A percentile compares a stretch with the other conserved stretches of the same genome.
Evolutionary conservation across 2,329 filamentous ascomycete species (phyloP).

Genomic region (Botrytis byssoidea): DNA sequence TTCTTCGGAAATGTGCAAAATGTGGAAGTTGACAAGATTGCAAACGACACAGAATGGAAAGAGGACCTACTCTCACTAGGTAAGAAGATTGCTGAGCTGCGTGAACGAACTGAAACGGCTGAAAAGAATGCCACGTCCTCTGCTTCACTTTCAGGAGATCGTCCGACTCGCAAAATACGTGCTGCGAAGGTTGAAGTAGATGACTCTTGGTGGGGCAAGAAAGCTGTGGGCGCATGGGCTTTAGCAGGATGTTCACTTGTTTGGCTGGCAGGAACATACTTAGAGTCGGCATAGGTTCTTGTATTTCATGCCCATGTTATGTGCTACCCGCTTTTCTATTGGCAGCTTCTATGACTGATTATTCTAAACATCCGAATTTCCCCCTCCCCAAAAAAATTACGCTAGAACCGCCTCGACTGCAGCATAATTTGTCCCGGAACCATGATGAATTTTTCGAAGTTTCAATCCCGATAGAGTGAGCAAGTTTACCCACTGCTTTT

Average conservation of each 20-base stretch:
- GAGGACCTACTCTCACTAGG: conserved; percentile 79
- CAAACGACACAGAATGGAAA: conserved; percentile 55
- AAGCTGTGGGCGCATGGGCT: conserved; percentile 59
- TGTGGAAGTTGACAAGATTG: conserved; percentile 71
- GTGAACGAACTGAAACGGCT: conserved; percentile 39
- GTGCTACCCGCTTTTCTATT: not conserved
- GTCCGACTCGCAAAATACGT: conserved; percentile 42
- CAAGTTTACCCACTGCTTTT: conserved; percentile 19
- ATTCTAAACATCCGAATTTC: not conserved
- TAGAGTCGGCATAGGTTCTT: conserved; percentile 38
- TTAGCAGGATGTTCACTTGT: conserved; percentile 60
- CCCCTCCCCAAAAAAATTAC: not conserved
- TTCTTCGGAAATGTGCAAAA: conserved; percentile 99
- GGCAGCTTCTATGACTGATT: not conserved
- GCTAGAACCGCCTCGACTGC: conserved; percentile 13
- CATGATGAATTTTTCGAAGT: conserved; percentile 14
- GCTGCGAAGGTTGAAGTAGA: conserved; percentile 62
- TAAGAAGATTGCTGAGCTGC: conserved; percentile 58
- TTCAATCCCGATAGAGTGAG: conserved; percentile 13
- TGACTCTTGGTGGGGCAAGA: conserved; percentile 66
- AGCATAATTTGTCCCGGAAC: conserved; percentile 17
- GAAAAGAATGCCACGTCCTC: conserved; percentile 33
- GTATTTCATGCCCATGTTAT: not conserved
- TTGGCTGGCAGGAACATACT: conserved; percentile 57
- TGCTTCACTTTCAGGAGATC: conserved; percentile 23